These are phyloP conservation scores for Malassezia japonica DNA, from an alignment of 1,284 basidiomycete genomes.

Conservation along the genomic window DNA sequence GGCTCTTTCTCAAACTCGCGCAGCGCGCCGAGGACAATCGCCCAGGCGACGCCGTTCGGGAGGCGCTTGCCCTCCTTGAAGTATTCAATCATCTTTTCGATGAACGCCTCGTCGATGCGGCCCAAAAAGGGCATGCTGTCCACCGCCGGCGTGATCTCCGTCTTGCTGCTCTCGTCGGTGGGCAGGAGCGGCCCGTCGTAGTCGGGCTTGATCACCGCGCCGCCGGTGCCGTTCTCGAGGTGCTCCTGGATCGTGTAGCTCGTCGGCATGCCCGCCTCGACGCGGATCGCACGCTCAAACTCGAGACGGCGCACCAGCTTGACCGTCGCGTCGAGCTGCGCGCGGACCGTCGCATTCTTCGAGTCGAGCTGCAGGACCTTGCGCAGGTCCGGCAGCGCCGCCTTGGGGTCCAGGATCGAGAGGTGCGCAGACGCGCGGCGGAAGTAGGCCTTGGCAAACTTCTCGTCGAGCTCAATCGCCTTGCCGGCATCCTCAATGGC, in stretches of 20 bases:
- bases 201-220: conserved; percentile 21
- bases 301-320: conserved; percentile 63
- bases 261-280: conserved; percentile 30
- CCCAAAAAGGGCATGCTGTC: conserved; percentile 29
- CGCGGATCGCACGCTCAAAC: conserved; percentile 43
- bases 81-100: conserved; percentile 75
- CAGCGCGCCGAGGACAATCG: conserved; percentile 81
- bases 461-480: conserved; percentile 78
- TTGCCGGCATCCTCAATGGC: conserved; percentile 52
- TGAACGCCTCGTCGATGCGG: conserved; percentile 58
- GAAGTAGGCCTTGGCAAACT: conserved; percentile 84
- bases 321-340: conserved; percentile 75
- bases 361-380: conserved; percentile 73
- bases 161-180: conserved; percentile 18
- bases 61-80: conserved; percentile 85
- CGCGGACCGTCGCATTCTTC: conserved; percentile 66
- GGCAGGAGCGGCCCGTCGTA: conserved; percentile 36
- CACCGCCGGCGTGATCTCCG: conserved; percentile 54
- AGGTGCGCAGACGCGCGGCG: conserved; percentile 85
- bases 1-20: conserved; percentile 66
- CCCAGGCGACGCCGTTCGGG: conserved; percentile 72
- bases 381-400: conserved; percentile 37
- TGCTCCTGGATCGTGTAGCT: conserved; percentile 30
- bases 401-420: conserved; percentile 59
- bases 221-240: conserved; percentile 30